Evolutionary conservation across 2,329 filamentous ascomycete genomes (phyloP), one percentile per base, ranked within the genome.

Genomic region (Tolypocladium inflatum): DNA sequence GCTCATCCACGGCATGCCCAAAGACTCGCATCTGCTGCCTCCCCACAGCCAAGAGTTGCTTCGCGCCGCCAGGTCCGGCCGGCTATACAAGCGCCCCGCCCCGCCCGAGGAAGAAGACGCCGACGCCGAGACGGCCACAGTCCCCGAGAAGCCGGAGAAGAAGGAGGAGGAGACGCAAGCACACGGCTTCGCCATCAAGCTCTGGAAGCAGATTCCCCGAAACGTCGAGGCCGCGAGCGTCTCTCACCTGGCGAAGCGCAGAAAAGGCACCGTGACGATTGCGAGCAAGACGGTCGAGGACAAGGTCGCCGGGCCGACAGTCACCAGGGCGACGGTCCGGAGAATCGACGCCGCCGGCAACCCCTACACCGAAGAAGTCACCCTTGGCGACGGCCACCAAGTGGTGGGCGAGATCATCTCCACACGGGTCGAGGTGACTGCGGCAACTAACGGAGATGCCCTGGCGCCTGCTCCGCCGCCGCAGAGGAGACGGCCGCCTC

Each of bases 1-100:
- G 68, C 80, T 91, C 21, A 86, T 90, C 3, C 79, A 83, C 62
- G 84, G 83, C 51, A 93, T 97, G 90, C 93, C 93, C 43, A 89
- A 89, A 66, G 93, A 96, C 70, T 89, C 85, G 37, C 82, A 88
- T 59, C 79, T 96, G 38, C 78, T 97, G 11, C 83, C 89, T 0
- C 82, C 87, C 1, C 88, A 91, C 70, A 93, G 88, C 56, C 89
- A 94, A 67, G 89, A 92, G 63, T 80, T 97, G 6, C 79, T 97
- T 17, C 86, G 89, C 58, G 88, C 89, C 42, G 90, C 91, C 54
- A 84, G 92, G 59, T 90, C 89, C 23, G 89, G 89, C 7, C 81
- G 82, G 57, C 77, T 90, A 15, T 91, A 89, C 66, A 92, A 95
- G 71, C 83, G 87, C 19, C 85, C 86, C 38, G 79, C 81, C 15